Base-by-base conservation (phyloP, 257 asterid genomes). In the Solanum dulcamara region DNA sequence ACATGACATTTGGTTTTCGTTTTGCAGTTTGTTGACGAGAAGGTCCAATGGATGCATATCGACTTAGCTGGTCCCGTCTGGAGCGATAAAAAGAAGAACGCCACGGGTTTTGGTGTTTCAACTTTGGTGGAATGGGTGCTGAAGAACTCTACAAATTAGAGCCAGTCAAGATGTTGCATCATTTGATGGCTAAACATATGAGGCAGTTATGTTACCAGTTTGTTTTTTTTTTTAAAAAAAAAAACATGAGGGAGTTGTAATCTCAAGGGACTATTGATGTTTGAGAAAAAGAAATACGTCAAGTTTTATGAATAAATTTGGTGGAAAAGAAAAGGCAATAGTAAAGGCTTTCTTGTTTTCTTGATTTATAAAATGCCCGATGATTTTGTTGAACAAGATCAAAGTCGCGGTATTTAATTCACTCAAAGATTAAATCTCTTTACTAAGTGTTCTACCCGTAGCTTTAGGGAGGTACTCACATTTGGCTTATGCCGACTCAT, bases 61-160 rank as follows among this genome's bases (percentile, higher is more conserved):
- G 99, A 96, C 93, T 85, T 96, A 88, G 97, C 98, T 59, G 99
- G 97, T 13, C 99, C 98, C 6, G 98, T 96, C 37, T 94, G 97
- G 98, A 92, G 86, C 17, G 95, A 94, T 0, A 92, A 94, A 88
- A 94, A 93, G 93, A 96, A 96, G 86, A 77, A 71, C 5, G 98
- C 97, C 2, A 95, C 99, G 2, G 98, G 99, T 37, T 96, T 95
- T 38, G 99, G 97, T 70, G 87, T 96, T 83, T 89, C 97, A 1
- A 96, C 99, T 1, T 81, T 96, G 81, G 98, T 96, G 5, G 97
- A 95, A 86, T 96, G 99, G 99, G 98, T 96, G 86, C 72, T 94
- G 35, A 93, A 92, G 66, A 92, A 94, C 89, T 94, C 99, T 44
- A 91, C 95, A 46, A 79, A 30, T 5, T 79, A 77, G 28, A 77